Conservation (phyloP, 306 rosid species). For the Biancaea sappan region DNA sequence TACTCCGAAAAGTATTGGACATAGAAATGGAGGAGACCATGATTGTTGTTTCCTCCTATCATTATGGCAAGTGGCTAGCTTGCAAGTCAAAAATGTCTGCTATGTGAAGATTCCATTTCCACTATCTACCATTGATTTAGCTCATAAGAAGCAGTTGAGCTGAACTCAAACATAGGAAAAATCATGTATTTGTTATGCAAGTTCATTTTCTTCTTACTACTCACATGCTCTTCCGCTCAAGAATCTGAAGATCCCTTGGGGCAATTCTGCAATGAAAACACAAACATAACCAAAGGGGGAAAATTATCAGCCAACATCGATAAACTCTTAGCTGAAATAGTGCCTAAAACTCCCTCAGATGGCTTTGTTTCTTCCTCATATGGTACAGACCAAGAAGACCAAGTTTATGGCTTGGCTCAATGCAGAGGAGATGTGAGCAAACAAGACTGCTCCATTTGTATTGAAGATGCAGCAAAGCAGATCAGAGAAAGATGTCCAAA, state of each 20-base stretch:
- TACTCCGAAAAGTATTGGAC: background rate
- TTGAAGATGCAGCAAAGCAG: conserved; percentile 58
- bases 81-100: conserved; percentile 48
- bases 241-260: conserved; percentile 56
- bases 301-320: conserved; percentile 55
- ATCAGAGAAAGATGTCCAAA: conserved; percentile 51
- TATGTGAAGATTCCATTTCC: conserved; percentile 6
- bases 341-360: conserved; percentile 45
- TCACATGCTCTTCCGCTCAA: conserved; percentile 42
- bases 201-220: conserved; percentile 39
- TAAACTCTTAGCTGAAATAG: conserved; percentile 45
- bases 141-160: conserved; percentile 25
- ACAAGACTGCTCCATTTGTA: conserved; percentile 59
- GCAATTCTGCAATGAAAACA: conserved; percentile 51
- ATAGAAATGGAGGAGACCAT: conserved; percentile 13
- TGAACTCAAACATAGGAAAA: background rate
- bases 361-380: conserved; percentile 44
- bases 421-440: conserved; percentile 65
- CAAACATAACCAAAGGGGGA: conserved; percentile 37
- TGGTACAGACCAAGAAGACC: conserved; percentile 48
- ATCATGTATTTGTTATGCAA: conserved; percentile 35
- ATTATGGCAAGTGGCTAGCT: background rate
- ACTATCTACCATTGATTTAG: conserved; percentile 5
- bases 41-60: background rate
- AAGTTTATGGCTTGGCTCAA: conserved; percentile 63